A percentile compares a stretch with the other conserved stretches of the same genome.
Evolutionary conservation across 208 protist species (phyloP).

Genomic region (Trypanosomatidae sp.): DNA sequence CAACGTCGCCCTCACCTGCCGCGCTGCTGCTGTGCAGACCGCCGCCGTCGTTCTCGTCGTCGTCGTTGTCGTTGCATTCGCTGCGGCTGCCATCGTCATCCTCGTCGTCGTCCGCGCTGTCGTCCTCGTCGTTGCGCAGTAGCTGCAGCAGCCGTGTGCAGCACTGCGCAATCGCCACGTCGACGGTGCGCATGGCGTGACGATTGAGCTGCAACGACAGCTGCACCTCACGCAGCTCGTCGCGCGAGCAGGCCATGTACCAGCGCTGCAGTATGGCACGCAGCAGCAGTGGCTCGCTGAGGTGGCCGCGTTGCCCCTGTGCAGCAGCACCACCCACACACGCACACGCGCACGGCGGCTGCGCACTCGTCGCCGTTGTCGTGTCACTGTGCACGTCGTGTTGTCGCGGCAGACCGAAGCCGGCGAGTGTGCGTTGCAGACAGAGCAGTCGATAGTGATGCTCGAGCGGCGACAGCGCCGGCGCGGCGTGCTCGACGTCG

Average conservation of each 20-base stretch:
- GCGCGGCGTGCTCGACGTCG: not conserved
- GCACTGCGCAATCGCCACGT: conserved; percentile 39
- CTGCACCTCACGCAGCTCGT: conserved; percentile 9
- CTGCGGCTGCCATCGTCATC: too few relatives aligned
- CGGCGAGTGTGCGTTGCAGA: conserved; percentile 17
- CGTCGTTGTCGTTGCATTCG: too few relatives aligned
- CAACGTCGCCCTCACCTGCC: too few relatives aligned
- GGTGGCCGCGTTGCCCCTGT: conserved; percentile 6
- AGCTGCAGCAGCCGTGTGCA: conserved; percentile 31
- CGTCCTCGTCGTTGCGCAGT: too few relatives aligned
- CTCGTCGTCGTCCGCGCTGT: too few relatives aligned
- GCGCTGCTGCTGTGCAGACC: too few relatives aligned
- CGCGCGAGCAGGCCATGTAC: conserved; percentile 26
- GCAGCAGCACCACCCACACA: too few relatives aligned
- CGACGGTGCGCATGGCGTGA: conserved; percentile 37
- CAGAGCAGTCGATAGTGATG: conserved; percentile 10
- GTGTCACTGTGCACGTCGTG: not conserved
- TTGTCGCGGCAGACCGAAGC: conserved; percentile 1
- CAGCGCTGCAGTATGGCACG: conserved; percentile 36
- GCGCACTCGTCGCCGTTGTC: conserved; percentile 1
- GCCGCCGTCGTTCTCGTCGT: too few relatives aligned
- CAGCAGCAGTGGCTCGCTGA: conserved; percentile 64
- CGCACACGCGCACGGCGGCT: not conserved
- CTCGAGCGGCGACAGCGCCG: conserved; percentile 23
- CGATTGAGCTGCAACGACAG: conserved; percentile 17